These are phyloP conservation scores for Boletus reticuloceps DNA, from an alignment of 768 basidiomycete genomes.

Conservation along the genomic window DNA sequence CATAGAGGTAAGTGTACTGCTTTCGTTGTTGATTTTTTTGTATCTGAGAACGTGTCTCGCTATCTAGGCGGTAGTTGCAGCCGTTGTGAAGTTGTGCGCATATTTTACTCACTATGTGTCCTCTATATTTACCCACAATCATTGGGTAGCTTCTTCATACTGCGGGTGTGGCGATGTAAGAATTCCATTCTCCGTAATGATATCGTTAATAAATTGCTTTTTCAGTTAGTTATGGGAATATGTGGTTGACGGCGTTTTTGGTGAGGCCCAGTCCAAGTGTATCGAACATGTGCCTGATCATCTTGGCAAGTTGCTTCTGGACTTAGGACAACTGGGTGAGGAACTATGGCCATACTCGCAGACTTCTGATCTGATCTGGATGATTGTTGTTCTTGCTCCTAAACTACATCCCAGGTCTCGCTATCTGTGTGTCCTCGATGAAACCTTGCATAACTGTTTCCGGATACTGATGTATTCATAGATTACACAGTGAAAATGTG, in stretches of 20 bases:
- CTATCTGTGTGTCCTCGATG: slow-evolving; percentile 33
- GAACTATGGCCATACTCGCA: not conserved
- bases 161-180: slow-evolving; percentile 64
- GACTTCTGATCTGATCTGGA: not conserved
- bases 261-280: slow-evolving; percentile 31
- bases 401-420: slow-evolving; percentile 29
- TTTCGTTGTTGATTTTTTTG: not conserved
- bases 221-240: slow-evolving; percentile 55
- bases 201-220: not conserved
- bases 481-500: slow-evolving; percentile 48
- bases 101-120: not conserved
- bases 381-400: not conserved
- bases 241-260: slow-evolving; percentile 42
- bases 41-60: slow-evolving; percentile 1
- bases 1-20: slow-evolving; percentile 30
- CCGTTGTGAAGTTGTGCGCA: slow-evolving; percentile 54
- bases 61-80: slow-evolving; percentile 49
- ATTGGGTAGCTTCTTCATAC: slow-evolving; percentile 46
- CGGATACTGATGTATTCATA: slow-evolving; percentile 17
- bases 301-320: slow-evolving; percentile 42
- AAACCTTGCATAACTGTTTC: not conserved
- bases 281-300: not conserved
- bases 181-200: slow-evolving; percentile 7
- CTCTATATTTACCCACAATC: not conserved
- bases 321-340: slow-evolving; percentile 51